Evolutionary conservation across 345 rosid genomes (phyloP).

Genomic region (Salix viminalis): DNA sequence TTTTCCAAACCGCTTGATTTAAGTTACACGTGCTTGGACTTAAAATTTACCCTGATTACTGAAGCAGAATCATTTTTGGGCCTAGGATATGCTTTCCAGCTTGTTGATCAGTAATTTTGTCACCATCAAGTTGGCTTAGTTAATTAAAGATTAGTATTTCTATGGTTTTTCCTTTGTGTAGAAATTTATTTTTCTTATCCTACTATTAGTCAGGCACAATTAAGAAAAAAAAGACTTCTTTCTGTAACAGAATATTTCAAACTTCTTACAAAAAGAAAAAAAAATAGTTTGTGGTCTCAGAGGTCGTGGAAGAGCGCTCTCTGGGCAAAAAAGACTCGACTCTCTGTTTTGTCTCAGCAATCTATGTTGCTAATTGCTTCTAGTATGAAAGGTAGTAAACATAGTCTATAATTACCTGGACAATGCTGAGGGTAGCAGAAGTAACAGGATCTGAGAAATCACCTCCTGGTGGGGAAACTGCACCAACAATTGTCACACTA

Average conservation of each 20-base stretch:
- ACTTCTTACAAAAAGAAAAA: background rate
- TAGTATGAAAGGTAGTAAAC: background rate
- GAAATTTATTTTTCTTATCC: background rate
- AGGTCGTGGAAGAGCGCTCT: background rate
- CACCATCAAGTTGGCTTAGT: background rate
- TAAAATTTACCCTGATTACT: background rate
- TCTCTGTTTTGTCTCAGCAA: background rate
- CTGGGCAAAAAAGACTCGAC: background rate
- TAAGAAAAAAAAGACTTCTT: background rate
- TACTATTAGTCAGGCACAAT: background rate
- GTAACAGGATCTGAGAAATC: conserved; percentile 99
- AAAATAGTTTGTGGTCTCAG: background rate
- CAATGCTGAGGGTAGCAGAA: conserved; percentile 98
- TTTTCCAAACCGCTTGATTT: background rate
- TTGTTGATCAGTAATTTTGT: background rate
- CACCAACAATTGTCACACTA: conserved; percentile 99
- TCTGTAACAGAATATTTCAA: background rate
- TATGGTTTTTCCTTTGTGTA: background rate
- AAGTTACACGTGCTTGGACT: background rate
- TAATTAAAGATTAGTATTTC: background rate
- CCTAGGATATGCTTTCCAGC: background rate
- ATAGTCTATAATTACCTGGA: conserved; percentile 64
- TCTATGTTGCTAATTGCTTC: background rate
- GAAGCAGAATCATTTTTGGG: background rate
- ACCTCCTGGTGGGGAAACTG: conserved; percentile 99